Percentiles rank a stretch among this genome's conserved stretches.
Conservation (phyloP, 169 alveolate species). For the Neospora caninum region DNA sequence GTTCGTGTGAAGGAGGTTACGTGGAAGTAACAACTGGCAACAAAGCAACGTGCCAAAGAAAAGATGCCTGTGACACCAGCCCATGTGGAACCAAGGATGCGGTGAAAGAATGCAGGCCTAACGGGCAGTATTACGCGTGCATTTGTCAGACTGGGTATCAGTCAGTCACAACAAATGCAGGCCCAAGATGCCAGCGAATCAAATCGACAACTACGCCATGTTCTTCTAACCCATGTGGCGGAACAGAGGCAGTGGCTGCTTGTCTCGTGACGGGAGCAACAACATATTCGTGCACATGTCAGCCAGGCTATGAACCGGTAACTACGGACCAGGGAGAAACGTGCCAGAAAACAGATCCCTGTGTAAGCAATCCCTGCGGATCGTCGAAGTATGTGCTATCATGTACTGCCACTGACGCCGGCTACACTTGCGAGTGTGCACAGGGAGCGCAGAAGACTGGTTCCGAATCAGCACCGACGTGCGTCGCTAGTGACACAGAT, state of each 20-base stretch:
- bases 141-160: not conserved
- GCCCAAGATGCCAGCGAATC: not conserved
- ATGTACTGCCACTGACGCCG: not conserved
- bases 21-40: not conserved
- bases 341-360: not conserved
- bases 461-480: not conserved
- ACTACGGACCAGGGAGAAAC: not conserved
- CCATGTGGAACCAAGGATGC: not conserved
- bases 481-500: not conserved
- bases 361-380: not conserved
- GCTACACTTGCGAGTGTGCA: not conserved
- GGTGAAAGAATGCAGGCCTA: not conserved
- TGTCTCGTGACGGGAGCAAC: not conserved
- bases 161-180: not conserved
- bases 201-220: not conserved
- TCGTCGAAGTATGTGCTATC: not conserved
- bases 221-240: not conserved
- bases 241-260: not conserved
- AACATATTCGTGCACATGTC: not conserved
- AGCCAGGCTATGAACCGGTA: not conserved
- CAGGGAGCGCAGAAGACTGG: not conserved
- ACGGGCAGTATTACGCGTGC: conserved; percentile 19
- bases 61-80: not conserved
- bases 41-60: not conserved
- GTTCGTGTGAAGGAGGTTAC: conserved; percentile 6